These are phyloP conservation scores for Dipteronia dyeriana DNA, from an alignment of 345 rosid species.

Conservation along the genomic window DNA sequence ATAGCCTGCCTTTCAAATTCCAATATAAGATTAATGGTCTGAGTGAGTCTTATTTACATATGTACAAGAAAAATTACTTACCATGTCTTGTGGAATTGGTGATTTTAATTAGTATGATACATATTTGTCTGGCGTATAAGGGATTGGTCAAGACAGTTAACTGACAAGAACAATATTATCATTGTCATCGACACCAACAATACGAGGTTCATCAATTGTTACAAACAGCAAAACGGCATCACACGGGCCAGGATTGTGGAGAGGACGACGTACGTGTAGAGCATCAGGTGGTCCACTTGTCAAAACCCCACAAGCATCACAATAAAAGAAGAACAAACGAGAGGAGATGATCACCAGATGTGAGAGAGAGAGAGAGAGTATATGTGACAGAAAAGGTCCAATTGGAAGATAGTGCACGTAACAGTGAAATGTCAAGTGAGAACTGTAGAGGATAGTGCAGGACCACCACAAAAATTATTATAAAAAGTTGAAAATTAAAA, in stretches of 20 bases:
- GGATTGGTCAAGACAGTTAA: conserved; percentile 2
- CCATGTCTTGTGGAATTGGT: background rate
- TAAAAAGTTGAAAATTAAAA: background rate
- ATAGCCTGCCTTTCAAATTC: too few species aligned
- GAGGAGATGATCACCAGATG: background rate
- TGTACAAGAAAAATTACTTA: background rate
- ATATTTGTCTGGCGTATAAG: background rate
- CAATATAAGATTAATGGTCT: too few species aligned
- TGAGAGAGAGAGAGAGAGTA: background rate
- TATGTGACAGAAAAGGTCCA: conserved; percentile 1
- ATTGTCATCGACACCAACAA: conserved; percentile 11
- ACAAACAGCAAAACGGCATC: background rate
- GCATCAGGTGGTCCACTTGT: conserved; percentile 39
- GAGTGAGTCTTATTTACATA: too few species aligned
- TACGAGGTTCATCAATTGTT: conserved; percentile 27
- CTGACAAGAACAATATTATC: background rate
- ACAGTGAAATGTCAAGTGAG: conserved; percentile 17
- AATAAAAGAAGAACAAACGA: background rate
- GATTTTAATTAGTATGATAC: background rate
- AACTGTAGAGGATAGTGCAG: background rate
- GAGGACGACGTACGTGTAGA: conserved; percentile 6
- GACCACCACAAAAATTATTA: background rate
- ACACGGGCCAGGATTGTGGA: background rate
- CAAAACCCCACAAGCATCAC: conserved; percentile 33
- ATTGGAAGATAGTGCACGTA: conserved; percentile 1